Base-by-base conservation (phyloP, 495 filamentous ascomycete genomes). In the Achaetomiella virescens region DNA sequence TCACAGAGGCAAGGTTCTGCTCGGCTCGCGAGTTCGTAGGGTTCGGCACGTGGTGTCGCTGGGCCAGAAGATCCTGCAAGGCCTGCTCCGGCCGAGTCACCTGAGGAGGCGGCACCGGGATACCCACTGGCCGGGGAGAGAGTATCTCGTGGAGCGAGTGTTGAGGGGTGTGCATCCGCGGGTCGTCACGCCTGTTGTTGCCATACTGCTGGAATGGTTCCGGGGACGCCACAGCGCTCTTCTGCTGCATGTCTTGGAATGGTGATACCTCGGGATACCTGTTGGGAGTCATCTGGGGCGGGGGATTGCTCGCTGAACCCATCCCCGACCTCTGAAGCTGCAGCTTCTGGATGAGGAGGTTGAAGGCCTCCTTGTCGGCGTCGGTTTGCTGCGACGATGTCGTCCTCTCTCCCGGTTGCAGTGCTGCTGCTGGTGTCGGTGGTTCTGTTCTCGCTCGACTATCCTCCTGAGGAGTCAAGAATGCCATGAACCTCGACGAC, bases 321-420 rank as follows among this genome's bases (percentile, higher is more conserved):
- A 57, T 0, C 38, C 72, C 58, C 63, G 72, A 59, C 66, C 65
- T 47, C 48, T 81, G 74, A 37, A 98, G 81, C 79, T 97, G 74
- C 36, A 98, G 81, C 79, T 97, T 95, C 57, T 88, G 81, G 31
- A 98, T 72, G 38, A 98, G 86, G 43, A 85, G 82, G 56, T 92
- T 86, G 67, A 98, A 98, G 1, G 89, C 93, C 72, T 89, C 84
- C 69, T 89, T 91, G 57, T 98, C 92, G 21, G 87, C 85, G 54
- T 78, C 78, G 33, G 78, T 78, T n/a, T 79, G 75, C 33, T 74
- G 57, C 8, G 74, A 60, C 22, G 21, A 35, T 12, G 21, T 25
- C 0, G 48, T 18, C 7, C 17, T 38, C 31, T 50, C 36, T 36
- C 43, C 35, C 15, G 17, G 20, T 24, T 67, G 63, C 12, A 58